These are phyloP conservation scores for Helenozyma rhizophorensis DNA, from an alignment of 805 yeast species.

Conservation along the genomic window DNA sequence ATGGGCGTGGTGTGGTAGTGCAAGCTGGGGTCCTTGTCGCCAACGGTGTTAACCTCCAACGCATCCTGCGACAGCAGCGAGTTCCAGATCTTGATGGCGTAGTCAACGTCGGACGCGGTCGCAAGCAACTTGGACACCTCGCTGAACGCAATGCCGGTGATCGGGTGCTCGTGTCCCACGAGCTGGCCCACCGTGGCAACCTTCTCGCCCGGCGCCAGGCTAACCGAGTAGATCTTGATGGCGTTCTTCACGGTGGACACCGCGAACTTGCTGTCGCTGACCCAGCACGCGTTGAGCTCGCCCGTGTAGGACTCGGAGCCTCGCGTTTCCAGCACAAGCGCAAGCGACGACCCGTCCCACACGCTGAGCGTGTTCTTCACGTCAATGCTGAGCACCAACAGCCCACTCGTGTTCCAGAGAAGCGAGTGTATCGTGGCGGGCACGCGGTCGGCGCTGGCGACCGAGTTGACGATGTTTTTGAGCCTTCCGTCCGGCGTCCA, in stretches of 20 bases:
- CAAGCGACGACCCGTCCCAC: constrained; percentile 56
- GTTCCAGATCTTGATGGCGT: constrained; percentile 69
- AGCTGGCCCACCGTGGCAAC: constrained; percentile 27
- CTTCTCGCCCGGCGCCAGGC: constrained; percentile 11
- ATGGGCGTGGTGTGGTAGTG: constrained; percentile 52
- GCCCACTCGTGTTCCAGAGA: constrained; percentile 58
- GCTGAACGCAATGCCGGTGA: constrained; percentile 56
- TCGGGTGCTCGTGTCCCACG: constrained; percentile 60
- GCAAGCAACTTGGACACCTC: constrained; percentile 50
- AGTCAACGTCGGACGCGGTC: constrained; percentile 71
- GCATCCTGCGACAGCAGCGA: constrained; percentile 54
- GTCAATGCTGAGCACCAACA: constrained; percentile 58
- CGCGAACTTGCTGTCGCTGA: constrained; percentile 64
- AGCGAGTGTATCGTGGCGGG: constrained; percentile 45
- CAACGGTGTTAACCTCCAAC: constrained; percentile 25
- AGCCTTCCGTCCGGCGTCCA: constrained; percentile 74
- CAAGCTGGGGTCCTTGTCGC: constrained; percentile 10
- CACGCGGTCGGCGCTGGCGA: constrained; percentile 7
- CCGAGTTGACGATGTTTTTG: constrained; percentile 40
- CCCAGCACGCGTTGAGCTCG: constrained; percentile 63
- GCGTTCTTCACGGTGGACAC: constrained; percentile 57
- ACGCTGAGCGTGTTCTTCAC: constrained; percentile 37
- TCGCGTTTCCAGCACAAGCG: constrained; percentile 28
- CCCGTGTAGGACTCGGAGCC: constrained; percentile 10
- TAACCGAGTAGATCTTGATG: constrained; percentile 50